Conservation (phyloP, 306 rosid genomes). For the Vigna trinervia region DNA sequence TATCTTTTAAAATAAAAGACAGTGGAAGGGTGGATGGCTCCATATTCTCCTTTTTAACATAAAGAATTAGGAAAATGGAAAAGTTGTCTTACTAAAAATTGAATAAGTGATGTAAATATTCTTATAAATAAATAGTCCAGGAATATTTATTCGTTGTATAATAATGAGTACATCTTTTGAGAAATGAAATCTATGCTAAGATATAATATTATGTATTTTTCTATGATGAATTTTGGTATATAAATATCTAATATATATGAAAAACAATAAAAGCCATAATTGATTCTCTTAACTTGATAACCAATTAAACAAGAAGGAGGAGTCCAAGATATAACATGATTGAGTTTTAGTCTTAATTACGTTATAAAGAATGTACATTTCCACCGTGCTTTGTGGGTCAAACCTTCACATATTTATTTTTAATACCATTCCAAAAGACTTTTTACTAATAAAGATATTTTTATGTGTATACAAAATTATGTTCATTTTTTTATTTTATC, state of each 20-base stretch:
- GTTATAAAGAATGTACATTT: background rate
- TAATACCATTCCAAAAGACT: no score
- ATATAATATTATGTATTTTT: background rate
- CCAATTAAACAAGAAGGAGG: background rate
- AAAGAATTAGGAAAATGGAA: background rate
- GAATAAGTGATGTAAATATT: no score
- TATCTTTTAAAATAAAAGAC: background rate
- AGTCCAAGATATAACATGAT: constrained; percentile 30
- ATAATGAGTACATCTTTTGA: background rate
- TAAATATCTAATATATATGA: background rate
- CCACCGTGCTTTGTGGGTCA: background rate
- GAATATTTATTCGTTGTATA: no score
- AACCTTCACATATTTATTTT: no score
- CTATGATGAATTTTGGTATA: background rate
- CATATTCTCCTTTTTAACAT: background rate
- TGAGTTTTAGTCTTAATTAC: constrained; percentile 9
- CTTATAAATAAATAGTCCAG: no score
- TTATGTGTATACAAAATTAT: no score
- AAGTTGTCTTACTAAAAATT: background rate
- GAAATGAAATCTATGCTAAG: background rate
- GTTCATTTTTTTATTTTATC: no score
- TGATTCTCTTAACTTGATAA: background rate
- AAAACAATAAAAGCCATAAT: background rate
- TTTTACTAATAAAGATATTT: no score
- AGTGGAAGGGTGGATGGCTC: background rate